A percentile compares a stretch with the other conserved stretches of the same genome.
phyloP scores from a whole-genome alignment of 2,329 filamentous ascomycete species.

The Xylaria sp. region DNA sequence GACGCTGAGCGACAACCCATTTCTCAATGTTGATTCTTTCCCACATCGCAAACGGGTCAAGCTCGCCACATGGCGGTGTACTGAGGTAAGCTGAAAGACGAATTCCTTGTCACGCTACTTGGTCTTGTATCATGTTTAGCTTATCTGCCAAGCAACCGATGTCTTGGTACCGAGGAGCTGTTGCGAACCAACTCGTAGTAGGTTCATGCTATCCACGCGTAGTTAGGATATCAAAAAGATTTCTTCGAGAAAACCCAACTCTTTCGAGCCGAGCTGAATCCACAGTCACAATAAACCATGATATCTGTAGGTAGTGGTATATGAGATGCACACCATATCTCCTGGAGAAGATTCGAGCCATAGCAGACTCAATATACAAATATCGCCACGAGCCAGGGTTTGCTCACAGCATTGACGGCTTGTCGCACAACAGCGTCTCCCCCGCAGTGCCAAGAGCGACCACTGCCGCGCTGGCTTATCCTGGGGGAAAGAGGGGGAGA shows the following conservation, averaged over 20 bases:
- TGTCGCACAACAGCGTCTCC: conserved; percentile 9
- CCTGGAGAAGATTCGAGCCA: background rate
- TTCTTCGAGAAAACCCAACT: background rate
- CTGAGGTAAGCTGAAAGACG: conserved; percentile 2
- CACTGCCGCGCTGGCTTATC: conserved; percentile 29
- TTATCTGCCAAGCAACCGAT: conserved; percentile 11
- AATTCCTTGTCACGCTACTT: background rate
- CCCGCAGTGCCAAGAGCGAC: conserved; percentile 30
- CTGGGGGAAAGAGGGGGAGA: conserved; percentile 2
- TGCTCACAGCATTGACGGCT: conserved; percentile 2
- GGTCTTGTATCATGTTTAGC: background rate
- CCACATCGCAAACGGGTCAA: background rate
- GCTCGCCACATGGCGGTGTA: conserved; percentile 13
- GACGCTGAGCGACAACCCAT: background rate
- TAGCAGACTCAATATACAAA: too few species aligned
- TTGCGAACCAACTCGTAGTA: background rate
- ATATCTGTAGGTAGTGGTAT: too few species aligned
- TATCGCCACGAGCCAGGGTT: background rate
- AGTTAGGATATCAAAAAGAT: too few species aligned
- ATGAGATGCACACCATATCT: background rate
- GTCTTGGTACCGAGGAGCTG: background rate
- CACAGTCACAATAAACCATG: background rate
- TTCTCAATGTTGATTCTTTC: background rate
- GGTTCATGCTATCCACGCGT: background rate
- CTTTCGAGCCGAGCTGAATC: too few species aligned